Evolutionary conservation across 495 filamentous ascomycete genomes (phyloP), one percentile per base, ranked within the genome.

Genomic region (Lasiosphaeria hispida): DNA sequence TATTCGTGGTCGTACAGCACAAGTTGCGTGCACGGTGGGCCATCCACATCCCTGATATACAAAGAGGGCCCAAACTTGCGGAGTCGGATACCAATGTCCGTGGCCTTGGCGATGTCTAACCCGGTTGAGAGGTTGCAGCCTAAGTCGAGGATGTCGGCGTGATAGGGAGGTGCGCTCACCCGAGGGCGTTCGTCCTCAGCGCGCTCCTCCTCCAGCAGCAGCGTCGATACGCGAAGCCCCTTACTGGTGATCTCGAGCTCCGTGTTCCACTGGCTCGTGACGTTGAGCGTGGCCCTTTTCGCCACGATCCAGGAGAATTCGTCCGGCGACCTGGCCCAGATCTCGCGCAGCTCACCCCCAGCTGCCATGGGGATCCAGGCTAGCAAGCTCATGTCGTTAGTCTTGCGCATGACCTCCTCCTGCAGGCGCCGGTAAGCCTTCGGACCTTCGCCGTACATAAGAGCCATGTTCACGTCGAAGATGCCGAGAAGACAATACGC

Each of bases 341-440:
- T 51, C 13, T 51, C 48, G 4, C 48, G 48, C 15, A 51, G 35
- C 14, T 51, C 48, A n/a, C 38, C 48, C 19, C 8, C 34, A 30
- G 8, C 14, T 13, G 48, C 10, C 3, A 11, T n/a, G 5, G 34
- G 42, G 0, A 7, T 13, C 54, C 54, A 57, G 8, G 23, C 33
- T 14, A 57, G 44, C 8, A 57, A 17, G 35, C 23, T 48, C 3
- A 57, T 23, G 41, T 57, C 54, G 10, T 43, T 19, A 0, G 18
- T 39, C 44, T 57, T 57, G 10, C 30, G 36, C 13, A 49, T 8
- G 7, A 68, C 58, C 18, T 64, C 62, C 23, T 30, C 59, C 19
- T 69, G 67, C 14, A 69, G 17, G 3, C 64, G 53, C 33, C 45
- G 56, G n/a, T 59, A 63, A 2, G 61, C 61, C 11, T 56, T 59